Conservation (phyloP, 768 basidiomycete species). For the Cyclocybe aegerita region DNA sequence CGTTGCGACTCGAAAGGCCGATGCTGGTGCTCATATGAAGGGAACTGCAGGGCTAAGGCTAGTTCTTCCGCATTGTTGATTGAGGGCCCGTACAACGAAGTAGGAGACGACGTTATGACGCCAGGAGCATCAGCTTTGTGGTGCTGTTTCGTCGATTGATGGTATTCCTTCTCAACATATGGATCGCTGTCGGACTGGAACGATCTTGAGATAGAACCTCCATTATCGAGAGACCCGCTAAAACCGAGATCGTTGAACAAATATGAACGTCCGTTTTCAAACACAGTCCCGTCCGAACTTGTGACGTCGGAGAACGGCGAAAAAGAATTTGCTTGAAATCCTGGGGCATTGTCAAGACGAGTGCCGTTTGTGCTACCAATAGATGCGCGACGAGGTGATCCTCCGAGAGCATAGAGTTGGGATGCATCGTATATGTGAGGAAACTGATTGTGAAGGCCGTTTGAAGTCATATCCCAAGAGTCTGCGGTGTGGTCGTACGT, state of each 20-base stretch:
- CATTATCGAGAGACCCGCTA: not conserved
- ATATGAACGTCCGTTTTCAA: no score
- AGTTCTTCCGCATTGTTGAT: constrained; percentile 6
- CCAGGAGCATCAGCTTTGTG: constrained; percentile 12
- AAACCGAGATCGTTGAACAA: no score
- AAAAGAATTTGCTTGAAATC: constrained; percentile 3
- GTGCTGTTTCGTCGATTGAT: constrained; percentile 20
- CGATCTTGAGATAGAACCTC: constrained; percentile 20
- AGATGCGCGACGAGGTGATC: not conserved
- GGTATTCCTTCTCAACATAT: constrained; percentile 54
- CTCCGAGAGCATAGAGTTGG: not conserved
- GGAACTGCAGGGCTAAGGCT: constrained; percentile 4
- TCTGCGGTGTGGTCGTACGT: not conserved
- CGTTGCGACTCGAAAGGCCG: constrained; percentile 9
- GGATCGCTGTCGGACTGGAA: constrained; percentile 47
- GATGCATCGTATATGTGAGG: not conserved
- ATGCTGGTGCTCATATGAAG: constrained; percentile 7
- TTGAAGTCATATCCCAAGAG: not conserved
- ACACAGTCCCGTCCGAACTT: no score
- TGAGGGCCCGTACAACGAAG: constrained; percentile 10
- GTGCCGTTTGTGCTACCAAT: not conserved
- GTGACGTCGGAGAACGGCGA: constrained; percentile 13
- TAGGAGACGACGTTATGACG: constrained; percentile 12
- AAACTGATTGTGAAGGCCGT: not conserved
- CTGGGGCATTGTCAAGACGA: not conserved